These are phyloP conservation scores for Celoporthe dispersa DNA, from an alignment of 2,329 filamentous ascomycete genomes.

Conservation along the genomic window DNA sequence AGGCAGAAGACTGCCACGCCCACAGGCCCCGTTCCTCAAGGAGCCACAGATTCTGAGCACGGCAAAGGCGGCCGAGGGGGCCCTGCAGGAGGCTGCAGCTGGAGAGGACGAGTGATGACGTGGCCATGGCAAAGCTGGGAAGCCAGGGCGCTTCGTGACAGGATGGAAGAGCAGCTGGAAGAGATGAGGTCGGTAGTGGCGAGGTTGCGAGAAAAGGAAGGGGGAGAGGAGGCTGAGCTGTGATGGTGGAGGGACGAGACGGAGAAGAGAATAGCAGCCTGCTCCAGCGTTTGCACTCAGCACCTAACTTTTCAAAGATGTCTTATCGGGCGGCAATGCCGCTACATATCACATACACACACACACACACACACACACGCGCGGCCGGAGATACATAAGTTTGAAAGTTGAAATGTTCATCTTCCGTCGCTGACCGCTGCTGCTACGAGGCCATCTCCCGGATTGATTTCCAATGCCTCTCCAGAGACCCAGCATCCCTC, in stretches of 20 bases:
- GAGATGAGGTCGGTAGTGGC: neutral
- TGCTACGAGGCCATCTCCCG: neutral
- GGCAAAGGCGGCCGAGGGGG: neutral
- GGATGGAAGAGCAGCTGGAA: neutral
- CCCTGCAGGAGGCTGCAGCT: neutral
- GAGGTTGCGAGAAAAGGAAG: neutral
- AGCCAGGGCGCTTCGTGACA: neutral
- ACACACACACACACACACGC: neutral
- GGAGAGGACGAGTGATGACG: neutral
- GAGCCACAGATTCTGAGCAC: neutral
- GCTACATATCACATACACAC: neutral
- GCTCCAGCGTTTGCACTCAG: too few relatives aligned
- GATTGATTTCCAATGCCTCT: neutral
- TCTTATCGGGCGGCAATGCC: neutral
- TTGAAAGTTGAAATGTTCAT: neutral
- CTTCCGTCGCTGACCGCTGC: neutral
- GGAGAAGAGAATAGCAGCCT: too few relatives aligned
- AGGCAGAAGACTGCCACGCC: neutral
- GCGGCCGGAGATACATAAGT: neutral
- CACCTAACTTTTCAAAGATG: neutral
- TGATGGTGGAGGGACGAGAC: too few relatives aligned
- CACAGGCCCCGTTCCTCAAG: neutral
- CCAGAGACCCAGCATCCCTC: neutral
- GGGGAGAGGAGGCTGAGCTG: neutral
- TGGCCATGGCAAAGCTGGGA: neutral